These are phyloP conservation scores for Symbiodinium natans DNA, from an alignment of 73 alveolate species.

Conservation along the genomic window DNA sequence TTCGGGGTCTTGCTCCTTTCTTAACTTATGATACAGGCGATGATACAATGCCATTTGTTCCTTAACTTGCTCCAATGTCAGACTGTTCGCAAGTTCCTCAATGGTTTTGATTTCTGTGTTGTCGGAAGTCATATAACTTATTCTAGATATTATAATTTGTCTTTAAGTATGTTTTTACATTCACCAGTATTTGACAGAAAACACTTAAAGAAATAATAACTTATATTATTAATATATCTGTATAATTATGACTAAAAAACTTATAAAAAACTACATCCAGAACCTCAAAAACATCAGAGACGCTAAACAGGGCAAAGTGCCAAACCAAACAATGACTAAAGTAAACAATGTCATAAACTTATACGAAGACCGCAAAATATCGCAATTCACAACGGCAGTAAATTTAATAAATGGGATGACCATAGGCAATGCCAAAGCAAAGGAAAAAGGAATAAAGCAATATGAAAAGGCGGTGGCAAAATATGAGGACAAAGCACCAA, in stretches of 20 bases:
- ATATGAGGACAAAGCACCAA: not conserved
- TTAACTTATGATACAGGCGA: not conserved
- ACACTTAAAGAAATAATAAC: slow-evolving; percentile 10
- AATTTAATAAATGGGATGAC: not conserved
- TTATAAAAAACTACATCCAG: slow-evolving; percentile 8
- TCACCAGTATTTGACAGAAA: not conserved
- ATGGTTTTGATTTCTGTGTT: not conserved
- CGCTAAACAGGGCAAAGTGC: not conserved
- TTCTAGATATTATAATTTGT: not conserved
- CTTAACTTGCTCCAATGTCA: not conserved
- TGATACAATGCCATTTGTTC: slow-evolving; percentile 34
- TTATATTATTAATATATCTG: not conserved
- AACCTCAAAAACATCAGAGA: slow-evolving; percentile 26
- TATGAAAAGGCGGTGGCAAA: slow-evolving; percentile 11
- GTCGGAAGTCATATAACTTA: not conserved
- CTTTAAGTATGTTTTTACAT: slow-evolving; percentile 12
- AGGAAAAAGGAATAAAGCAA: not conserved
- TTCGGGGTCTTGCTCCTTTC: slow-evolving; percentile 22
- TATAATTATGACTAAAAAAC: not conserved
- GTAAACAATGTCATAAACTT: not conserved
- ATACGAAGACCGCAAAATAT: slow-evolving; percentile 17
- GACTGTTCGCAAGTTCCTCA: not conserved
- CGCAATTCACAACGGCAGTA: slow-evolving; percentile 3
- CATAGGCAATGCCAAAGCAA: not conserved
- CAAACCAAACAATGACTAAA: not conserved